A percentile compares a stretch with the other conserved stretches of the same genome.
These are phyloP conservation scores for Rhododendron griersonianum DNA, from an alignment of 148 eudicot genomes.

Conservation along the genomic window DNA sequence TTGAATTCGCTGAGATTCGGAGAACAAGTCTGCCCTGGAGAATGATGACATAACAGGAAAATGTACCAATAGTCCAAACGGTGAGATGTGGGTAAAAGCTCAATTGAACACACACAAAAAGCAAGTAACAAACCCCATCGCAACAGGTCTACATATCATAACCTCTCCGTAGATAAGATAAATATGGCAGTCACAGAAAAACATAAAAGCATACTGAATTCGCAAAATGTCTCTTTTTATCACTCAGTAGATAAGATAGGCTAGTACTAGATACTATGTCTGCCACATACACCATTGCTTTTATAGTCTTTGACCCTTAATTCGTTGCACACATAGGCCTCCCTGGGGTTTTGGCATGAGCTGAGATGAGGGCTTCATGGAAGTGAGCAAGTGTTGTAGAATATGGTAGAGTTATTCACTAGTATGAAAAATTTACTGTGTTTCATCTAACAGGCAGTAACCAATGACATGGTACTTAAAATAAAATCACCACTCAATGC, in stretches of 20 bases:
- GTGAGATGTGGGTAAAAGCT: not conserved
- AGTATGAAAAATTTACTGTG: not conserved
- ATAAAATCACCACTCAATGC: too few relatives aligned
- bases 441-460: not conserved
- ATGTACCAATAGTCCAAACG: not conserved
- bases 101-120: not conserved
- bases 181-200: not conserved
- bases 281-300: not conserved
- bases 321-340: not conserved
- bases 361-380: not conserved
- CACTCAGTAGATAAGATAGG: not conserved
- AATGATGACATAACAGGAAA: not conserved
- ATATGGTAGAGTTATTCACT: not conserved
- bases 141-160: not conserved
- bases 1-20: conserved; percentile 70
- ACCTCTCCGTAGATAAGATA: not conserved
- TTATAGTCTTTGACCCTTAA: not conserved
- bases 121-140: not conserved
- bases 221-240: too few relatives aligned
- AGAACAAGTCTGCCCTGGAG: conserved; percentile 72
- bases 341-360: not conserved
- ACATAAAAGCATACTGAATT: too few relatives aligned
- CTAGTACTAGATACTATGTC: not conserved
- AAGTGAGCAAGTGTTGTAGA: not conserved
- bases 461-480: too few relatives aligned